Percentiles rank a stretch among this genome's conserved stretches.
Conservation (phyloP, 2,329 filamentous ascomycete genomes). For the Whalleya microplaca region DNA sequence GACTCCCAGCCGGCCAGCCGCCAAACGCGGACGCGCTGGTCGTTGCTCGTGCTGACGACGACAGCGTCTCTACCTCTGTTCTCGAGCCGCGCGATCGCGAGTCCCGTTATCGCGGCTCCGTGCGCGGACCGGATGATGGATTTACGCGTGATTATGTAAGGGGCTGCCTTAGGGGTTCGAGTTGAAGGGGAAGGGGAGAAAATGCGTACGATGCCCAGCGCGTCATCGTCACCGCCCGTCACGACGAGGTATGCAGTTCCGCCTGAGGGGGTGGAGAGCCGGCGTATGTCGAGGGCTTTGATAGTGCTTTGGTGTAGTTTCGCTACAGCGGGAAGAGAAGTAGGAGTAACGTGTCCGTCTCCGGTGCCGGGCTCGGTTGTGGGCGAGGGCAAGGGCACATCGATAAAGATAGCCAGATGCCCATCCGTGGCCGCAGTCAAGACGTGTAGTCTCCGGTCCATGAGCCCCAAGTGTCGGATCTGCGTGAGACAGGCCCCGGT, state of each 20-base stretch:
- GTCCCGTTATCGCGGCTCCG: constrained; percentile 70
- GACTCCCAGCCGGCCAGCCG: constrained; percentile 33
- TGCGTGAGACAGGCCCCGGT: constrained; percentile 79
- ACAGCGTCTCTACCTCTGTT: constrained; percentile 25
- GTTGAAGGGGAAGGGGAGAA: constrained; percentile 17
- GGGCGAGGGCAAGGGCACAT: constrained; percentile 32
- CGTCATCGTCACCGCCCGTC: constrained; percentile 89
- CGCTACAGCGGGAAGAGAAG: constrained; percentile 29
- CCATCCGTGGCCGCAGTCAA: constrained; percentile 84
- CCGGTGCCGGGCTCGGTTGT: neutral
- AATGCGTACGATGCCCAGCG: constrained; percentile 54
- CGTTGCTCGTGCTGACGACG: constrained; percentile 58
- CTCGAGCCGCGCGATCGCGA: constrained; percentile 42
- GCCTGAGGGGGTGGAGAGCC: constrained; percentile 32
- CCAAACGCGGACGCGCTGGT: constrained; percentile 65
- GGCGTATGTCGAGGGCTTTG: constrained; percentile 62
- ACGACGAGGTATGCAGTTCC: constrained; percentile 56
- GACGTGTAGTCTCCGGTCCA: constrained; percentile 42
- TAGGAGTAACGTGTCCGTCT: neutral
- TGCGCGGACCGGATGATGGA: constrained; percentile 62
- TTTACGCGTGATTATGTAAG: constrained; percentile 25
- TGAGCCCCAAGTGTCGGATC: constrained; percentile 46
- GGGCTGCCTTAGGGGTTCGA: neutral
- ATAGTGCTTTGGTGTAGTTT: constrained; percentile 80
- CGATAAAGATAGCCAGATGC: constrained; percentile 62